phyloP scores from a whole-genome alignment of 352 stramenopile genomes.

The Globisporangium ultimum region DNA sequence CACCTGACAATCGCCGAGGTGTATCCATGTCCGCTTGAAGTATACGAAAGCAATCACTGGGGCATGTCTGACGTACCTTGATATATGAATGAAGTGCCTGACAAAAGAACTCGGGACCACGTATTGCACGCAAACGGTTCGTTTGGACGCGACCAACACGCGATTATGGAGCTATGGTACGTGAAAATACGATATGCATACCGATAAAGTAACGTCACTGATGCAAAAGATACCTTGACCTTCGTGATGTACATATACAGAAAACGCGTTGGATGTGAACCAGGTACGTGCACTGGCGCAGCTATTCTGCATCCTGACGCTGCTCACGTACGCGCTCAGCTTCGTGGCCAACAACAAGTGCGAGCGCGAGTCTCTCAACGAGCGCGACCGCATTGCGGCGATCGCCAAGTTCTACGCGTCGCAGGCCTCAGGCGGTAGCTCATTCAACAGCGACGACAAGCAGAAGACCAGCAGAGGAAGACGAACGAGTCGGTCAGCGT shows the following conservation, averaged over 20 bases:
- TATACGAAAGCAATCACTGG: too few relatives aligned
- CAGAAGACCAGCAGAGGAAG: background rate
- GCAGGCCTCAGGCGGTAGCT: background rate
- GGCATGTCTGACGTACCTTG: slow-evolving; percentile 1
- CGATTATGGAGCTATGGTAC: slow-evolving; percentile 60
- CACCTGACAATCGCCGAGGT: slow-evolving; percentile 41
- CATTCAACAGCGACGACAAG: slow-evolving; percentile 3
- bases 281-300: slow-evolving; percentile 59
- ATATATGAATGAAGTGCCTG: slow-evolving; percentile 31
- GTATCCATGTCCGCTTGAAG: background rate
- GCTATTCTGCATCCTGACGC: slow-evolving; percentile 46
- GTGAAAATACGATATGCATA: background rate
- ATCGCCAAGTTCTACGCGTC: slow-evolving; percentile 16
- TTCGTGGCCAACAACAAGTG: slow-evolving; percentile 49
- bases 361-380: slow-evolving; percentile 23
- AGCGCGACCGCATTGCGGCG: slow-evolving; percentile 15
- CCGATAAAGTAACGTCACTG: too few relatives aligned
- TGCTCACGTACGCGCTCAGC: slow-evolving; percentile 54
- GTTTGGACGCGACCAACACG: slow-evolving; percentile 39
- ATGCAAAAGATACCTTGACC: background rate
- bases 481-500: slow-evolving; percentile 13
- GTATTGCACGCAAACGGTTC: slow-evolving; percentile 51
- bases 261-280: slow-evolving; percentile 43
- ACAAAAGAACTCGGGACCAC: slow-evolving; percentile 32
- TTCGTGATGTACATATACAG: slow-evolving; percentile 11